Evolutionary conservation across 169 alveolate species (phyloP).

Genomic region (Plasmodium ovale): DNA sequence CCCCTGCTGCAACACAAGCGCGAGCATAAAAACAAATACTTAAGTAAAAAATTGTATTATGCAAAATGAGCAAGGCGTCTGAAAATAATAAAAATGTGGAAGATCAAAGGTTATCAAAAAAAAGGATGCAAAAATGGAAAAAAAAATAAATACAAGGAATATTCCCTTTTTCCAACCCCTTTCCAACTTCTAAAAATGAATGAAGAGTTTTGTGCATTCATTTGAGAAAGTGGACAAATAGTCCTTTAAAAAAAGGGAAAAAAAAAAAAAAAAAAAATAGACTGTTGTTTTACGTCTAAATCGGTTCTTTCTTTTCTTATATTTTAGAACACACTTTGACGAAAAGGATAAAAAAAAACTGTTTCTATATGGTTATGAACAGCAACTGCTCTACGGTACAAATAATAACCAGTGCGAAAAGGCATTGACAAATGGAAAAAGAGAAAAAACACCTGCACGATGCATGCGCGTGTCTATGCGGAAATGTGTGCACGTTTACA

Average conservation of each 20-base stretch:
- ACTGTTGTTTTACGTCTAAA: slow-evolving; percentile 6
- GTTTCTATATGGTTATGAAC: slow-evolving; percentile 68
- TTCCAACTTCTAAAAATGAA: too few relatives aligned
- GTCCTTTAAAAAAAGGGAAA: too few relatives aligned
- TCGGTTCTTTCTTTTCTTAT: neutral
- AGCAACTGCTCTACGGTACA: slow-evolving; percentile 60
- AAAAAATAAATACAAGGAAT: neutral
- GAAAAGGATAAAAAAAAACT: slow-evolving; percentile 67
- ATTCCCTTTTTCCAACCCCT: neutral
- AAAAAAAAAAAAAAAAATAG: slow-evolving; percentile 13
- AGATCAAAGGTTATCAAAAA: slow-evolving; percentile 54
- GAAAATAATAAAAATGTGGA: slow-evolving; percentile 62
- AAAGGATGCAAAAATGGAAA: neutral
- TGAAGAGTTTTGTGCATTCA: too few relatives aligned
- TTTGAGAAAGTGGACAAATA: too few relatives aligned
- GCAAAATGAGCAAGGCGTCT: slow-evolving; percentile 48
- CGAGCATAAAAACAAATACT: neutral
- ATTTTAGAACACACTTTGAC: slow-evolving; percentile 53
- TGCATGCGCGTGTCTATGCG: neutral
- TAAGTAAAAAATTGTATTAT: slow-evolving; percentile 4
- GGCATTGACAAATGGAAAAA: slow-evolving; percentile 13
- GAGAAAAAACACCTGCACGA: neutral
- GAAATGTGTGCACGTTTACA: neutral
- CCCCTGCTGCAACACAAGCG: neutral
- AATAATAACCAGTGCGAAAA: neutral